A percentile compares a stretch with the other conserved stretches of the same genome.
Evolutionary conservation across 768 basidiomycete genomes (phyloP).

Genomic region (Pulveroboletus sp.): DNA sequence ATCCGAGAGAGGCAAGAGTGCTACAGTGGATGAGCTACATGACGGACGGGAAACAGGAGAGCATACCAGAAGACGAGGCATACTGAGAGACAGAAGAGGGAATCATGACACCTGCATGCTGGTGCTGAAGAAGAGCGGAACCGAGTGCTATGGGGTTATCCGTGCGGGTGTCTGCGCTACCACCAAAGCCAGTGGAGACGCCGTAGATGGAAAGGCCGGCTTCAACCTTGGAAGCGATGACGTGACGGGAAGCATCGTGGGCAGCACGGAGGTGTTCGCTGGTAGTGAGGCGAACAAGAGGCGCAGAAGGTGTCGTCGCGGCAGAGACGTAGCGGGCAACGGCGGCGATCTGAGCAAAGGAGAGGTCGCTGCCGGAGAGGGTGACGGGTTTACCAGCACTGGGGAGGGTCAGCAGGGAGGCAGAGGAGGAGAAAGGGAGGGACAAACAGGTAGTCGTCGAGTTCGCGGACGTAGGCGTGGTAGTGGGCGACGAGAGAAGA

Average conservation of each 20-base stretch:
- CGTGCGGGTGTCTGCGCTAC: conserved; percentile 84
- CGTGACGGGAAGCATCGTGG: conserved; percentile 57
- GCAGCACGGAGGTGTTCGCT: conserved; percentile 38
- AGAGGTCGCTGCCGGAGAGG: conserved; percentile 66
- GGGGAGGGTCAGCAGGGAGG: background rate
- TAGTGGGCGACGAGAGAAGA: conserved; percentile 49
- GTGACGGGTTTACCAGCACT: conserved; percentile 61
- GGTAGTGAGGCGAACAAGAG: conserved; percentile 20
- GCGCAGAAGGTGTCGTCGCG: conserved; percentile 29
- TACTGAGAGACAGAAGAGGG: conserved; percentile 42
- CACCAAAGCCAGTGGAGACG: conserved; percentile 81
- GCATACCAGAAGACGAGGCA: conserved; percentile 2
- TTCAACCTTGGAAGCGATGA: conserved; percentile 63
- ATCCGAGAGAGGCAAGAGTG: conserved; percentile 61
- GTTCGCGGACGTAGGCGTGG: conserved; percentile 54
- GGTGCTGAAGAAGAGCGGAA: conserved; percentile 80
- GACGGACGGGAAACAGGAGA: background rate
- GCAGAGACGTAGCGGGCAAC: conserved; percentile 53
- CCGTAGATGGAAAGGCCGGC: conserved; percentile 74
- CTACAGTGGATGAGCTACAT: background rate
- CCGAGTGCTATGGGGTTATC: conserved; percentile 68
- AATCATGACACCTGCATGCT: conserved; percentile 64
- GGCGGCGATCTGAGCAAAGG: conserved; percentile 75
- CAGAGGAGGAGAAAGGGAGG: background rate
- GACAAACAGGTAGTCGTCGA: conserved; percentile 61